Evolutionary conservation across 2,329 filamentous ascomycete genomes (phyloP), one percentile per base, ranked within the genome.

Genomic region (Phaeoacremonium minimum): DNA sequence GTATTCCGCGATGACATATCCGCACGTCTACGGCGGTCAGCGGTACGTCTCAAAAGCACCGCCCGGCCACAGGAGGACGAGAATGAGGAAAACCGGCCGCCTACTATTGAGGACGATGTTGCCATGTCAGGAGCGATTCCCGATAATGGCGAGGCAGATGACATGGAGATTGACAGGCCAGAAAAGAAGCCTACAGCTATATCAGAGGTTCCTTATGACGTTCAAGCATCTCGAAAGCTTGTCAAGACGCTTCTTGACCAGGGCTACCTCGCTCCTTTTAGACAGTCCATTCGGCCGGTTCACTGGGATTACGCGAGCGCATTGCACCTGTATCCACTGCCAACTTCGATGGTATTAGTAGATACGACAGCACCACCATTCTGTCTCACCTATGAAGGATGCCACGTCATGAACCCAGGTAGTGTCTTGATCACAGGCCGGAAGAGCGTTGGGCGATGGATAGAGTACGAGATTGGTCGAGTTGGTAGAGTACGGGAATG

Each of bases 211-310:
- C 59, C 69, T 12, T 63, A 74, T 41, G 75, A 80, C 44, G 52
- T 75, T 15, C 71, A 70, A 36, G 71, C 77, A 6, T 84, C 85
- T 7, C 77, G 84, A 40, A 85, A 87, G 48, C 73, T 97, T 2
- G 89, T 95, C 51, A 94, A 95, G 57, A 95, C 91, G 0, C 59
- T 98, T 8, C 74, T 98, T 7, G 90, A 95, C 48, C 93, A 98
- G 63, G 87, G 87, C 5, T 85, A 88, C 46, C 74, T 98, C 9
- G 82, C 86, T 0, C 93, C 93, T 0, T 98, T 97, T 60, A 81
- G 87, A 0, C 73, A 89, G n/a, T 65, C 79, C 1, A 73, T 79
- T 19, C 77, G 91, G 2, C 93, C 93, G 0, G 77, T 95, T 5
- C 78, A 95, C 46, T 97, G 93, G 93, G 91, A 96, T 60, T 87